Evolutionary conservation across 768 basidiomycete genomes (phyloP).

Genomic region (Aureoboletus auriporus): DNA sequence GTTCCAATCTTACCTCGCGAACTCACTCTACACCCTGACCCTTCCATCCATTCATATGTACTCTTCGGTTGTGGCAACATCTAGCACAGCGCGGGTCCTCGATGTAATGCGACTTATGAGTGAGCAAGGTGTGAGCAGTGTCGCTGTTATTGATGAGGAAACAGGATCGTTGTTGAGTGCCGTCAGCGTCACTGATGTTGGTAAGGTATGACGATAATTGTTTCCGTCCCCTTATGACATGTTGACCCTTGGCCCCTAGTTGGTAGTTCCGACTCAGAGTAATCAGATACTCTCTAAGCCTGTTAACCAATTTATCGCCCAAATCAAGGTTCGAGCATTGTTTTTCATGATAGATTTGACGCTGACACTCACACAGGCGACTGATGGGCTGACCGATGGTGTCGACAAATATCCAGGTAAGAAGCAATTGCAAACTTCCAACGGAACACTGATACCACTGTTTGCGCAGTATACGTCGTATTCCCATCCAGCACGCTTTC

Average conservation of each 20-base stretch:
- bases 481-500: constrained; percentile 57
- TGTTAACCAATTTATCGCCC: constrained; percentile 63
- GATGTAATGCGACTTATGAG: constrained; percentile 87
- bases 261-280: constrained; percentile 77
- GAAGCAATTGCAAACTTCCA: neutral
- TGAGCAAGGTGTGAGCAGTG: constrained; percentile 78
- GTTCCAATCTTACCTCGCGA: constrained; percentile 41
- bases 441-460: neutral
- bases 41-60: constrained; percentile 66
- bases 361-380: constrained; percentile 39
- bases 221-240: neutral
- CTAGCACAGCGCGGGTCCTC: constrained; percentile 58
- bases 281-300: constrained; percentile 72
- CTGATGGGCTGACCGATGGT: constrained; percentile 76
- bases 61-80: constrained; percentile 57
- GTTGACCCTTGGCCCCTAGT: constrained; percentile 33
- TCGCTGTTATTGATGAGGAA: constrained; percentile 72
- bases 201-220: constrained; percentile 46
- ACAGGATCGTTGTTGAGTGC: constrained; percentile 63
- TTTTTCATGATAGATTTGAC: neutral
- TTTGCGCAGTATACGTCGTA: constrained; percentile 65
- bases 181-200: constrained; percentile 80
- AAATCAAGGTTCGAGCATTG: constrained; percentile 56
- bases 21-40: constrained; percentile 50
- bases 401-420: constrained; percentile 75